phyloP scores from a whole-genome alignment of 1,139 yeast species.

The Diutina neorugosa region DNA sequence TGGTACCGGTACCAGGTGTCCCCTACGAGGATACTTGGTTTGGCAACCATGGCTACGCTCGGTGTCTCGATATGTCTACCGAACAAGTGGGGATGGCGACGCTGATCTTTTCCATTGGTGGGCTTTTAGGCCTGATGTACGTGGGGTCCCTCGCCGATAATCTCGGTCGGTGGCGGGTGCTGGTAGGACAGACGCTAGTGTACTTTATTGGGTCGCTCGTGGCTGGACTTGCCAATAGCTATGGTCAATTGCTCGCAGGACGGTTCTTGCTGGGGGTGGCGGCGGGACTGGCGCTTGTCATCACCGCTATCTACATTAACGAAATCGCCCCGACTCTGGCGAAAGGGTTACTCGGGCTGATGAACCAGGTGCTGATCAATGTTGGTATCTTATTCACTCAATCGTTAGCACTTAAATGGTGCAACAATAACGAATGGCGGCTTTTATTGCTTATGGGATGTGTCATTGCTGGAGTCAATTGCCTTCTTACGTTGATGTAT shows the following conservation, averaged over 20 bases:
- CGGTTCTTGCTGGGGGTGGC: slow-evolving; percentile 72
- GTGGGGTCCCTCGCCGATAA: slow-evolving; percentile 62
- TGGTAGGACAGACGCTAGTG: slow-evolving; percentile 41
- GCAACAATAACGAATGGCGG: slow-evolving; percentile 63
- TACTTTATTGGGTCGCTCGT: slow-evolving; percentile 59
- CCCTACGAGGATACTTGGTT: slow-evolving; percentile 24
- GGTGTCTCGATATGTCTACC: slow-evolving; percentile 49
- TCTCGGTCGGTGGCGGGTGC: slow-evolving; percentile 51
- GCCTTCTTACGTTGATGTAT: slow-evolving; percentile 26
- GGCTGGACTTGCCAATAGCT: slow-evolving; percentile 40
- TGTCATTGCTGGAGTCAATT: slow-evolving; percentile 36
- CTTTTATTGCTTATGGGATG: slow-evolving; percentile 49
- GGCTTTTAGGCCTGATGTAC: slow-evolving; percentile 62
- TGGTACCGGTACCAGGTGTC: slow-evolving; percentile 16
- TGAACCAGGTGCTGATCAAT: slow-evolving; percentile 80
- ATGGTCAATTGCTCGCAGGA: slow-evolving; percentile 43
- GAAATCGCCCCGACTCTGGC: slow-evolving; percentile 61
- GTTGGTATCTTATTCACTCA: slow-evolving; percentile 77
- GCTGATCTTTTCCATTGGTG: slow-evolving; percentile 78
- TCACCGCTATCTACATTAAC: slow-evolving; percentile 68
- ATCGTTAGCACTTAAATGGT: slow-evolving; percentile 54
- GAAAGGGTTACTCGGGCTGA: slow-evolving; percentile 73
- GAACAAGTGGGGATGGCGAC: slow-evolving; percentile 72
- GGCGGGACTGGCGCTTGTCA: slow-evolving; percentile 80
- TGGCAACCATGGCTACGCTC: slow-evolving; percentile 22